Conservation (phyloP, 2,329 filamentous ascomycete genomes). For the Alternaria sp. region DNA sequence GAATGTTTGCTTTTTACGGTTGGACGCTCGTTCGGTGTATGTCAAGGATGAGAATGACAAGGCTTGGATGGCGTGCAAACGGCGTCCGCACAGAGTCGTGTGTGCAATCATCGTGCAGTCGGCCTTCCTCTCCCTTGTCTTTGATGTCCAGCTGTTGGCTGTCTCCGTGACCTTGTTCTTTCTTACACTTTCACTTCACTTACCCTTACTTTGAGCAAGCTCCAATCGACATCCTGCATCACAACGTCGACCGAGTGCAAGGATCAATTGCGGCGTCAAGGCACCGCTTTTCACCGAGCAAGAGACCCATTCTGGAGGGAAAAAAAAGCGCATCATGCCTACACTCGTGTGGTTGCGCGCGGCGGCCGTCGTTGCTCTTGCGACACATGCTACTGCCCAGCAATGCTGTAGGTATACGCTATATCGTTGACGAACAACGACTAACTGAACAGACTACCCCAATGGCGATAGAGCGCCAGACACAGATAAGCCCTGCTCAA, state of each 20-base stretch:
- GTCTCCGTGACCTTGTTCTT: neutral
- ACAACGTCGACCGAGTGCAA: conserved; percentile 14
- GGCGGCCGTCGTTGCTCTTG: conserved; percentile 25
- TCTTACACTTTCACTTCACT: conserved; percentile 15
- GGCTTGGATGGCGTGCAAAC: conserved; percentile 16
- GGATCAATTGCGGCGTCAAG: conserved; percentile 2
- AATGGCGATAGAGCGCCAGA: conserved; percentile 38
- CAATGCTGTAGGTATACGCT: conserved; percentile 38
- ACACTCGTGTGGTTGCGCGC: conserved; percentile 30
- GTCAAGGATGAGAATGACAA: conserved; percentile 1
- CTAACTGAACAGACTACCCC: conserved; percentile 45
- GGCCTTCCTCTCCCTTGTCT: neutral
- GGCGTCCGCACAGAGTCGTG: neutral
- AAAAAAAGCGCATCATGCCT: conserved; percentile 25
- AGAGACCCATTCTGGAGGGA: conserved; percentile 10
- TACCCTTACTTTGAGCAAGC: neutral
- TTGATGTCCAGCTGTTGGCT: neutral
- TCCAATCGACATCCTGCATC: conserved; percentile 8
- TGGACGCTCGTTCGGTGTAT: conserved; percentile 7
- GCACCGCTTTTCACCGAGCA: conserved; percentile 4
- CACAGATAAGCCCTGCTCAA: conserved; percentile 46
- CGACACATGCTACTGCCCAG: conserved; percentile 31
- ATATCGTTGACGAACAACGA: neutral
- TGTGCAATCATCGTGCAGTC: conserved; percentile 20
- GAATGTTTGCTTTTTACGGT: conserved; percentile 9